phyloP scores from a whole-genome alignment of 257 asterid genomes.

The Ilex aquifolium region DNA sequence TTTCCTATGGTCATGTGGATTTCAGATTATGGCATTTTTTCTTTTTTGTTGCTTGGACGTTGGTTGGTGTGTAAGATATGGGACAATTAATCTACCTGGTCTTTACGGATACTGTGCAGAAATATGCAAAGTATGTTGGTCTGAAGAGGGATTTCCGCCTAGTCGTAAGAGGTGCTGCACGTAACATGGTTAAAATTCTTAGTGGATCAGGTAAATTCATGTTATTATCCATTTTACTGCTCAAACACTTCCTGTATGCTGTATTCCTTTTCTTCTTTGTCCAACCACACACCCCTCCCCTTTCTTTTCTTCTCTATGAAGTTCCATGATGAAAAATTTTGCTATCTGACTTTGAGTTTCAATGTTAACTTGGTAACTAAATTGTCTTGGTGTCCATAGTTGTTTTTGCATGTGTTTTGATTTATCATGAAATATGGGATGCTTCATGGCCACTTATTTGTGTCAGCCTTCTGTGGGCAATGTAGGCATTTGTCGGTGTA shows the following conservation, averaged over 20 bases:
- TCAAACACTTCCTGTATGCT: constrained; percentile 1
- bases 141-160: constrained; percentile 93
- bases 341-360: no score
- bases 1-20: no score
- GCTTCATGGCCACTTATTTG: no score
- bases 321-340: no score
- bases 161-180: constrained; percentile 96
- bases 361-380: no score
- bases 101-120: constrained; percentile 38
- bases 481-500: no score
- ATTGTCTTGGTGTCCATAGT: no score
- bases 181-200: constrained; percentile 87
- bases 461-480: no score
- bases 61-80: constrained; percentile 10
- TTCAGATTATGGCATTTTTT: no score
- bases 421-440: no score
- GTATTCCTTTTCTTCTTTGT: constrained; percentile 7
- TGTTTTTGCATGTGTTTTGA: no score
- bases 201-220: constrained; percentile 71
- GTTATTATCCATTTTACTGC: constrained; percentile 9
- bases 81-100: constrained; percentile 1
- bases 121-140: constrained; percentile 91
- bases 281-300: constrained; percentile 3
- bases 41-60: background rate
- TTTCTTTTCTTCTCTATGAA: background rate